Conservation (phyloP, 2,329 filamentous ascomycete species). For the Calonectria hawksworthii region DNA sequence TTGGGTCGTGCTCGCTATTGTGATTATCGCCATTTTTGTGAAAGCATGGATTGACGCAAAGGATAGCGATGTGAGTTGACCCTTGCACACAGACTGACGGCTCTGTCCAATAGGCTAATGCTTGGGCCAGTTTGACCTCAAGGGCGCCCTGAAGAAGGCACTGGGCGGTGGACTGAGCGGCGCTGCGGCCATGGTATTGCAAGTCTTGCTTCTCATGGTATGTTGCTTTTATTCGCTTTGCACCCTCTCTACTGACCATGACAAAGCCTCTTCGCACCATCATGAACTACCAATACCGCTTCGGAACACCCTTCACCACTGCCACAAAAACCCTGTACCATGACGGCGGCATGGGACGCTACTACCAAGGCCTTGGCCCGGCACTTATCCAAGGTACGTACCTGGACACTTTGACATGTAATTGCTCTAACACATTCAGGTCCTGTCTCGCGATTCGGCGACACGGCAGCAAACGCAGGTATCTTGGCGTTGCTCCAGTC, state of each 20-base stretch:
- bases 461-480: constrained; percentile 64
- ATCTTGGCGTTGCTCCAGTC: constrained; percentile 63
- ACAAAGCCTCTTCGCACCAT: constrained; percentile 61
- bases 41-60: constrained; percentile 60
- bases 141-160: constrained; percentile 58
- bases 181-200: constrained; percentile 63
- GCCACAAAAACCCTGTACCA: constrained; percentile 57
- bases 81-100: neutral
- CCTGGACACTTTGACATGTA: neutral
- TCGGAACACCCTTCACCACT: constrained; percentile 56
- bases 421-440: constrained; percentile 44
- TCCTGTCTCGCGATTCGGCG: constrained; percentile 61
- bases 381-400: constrained; percentile 60
- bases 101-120: neutral
- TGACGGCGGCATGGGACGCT: constrained; percentile 58
- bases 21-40: constrained; percentile 55
- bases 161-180: constrained; percentile 62
- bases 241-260: neutral
- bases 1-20: constrained; percentile 50
- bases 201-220: constrained; percentile 64
- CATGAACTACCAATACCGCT: constrained; percentile 67
- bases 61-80: constrained; percentile 54
- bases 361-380: constrained; percentile 61
- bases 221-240: fast-evolving
- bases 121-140: constrained; percentile 57